Conservation (phyloP, 1,139 yeast genomes). For the Lizanozyma gosingica region DNA sequence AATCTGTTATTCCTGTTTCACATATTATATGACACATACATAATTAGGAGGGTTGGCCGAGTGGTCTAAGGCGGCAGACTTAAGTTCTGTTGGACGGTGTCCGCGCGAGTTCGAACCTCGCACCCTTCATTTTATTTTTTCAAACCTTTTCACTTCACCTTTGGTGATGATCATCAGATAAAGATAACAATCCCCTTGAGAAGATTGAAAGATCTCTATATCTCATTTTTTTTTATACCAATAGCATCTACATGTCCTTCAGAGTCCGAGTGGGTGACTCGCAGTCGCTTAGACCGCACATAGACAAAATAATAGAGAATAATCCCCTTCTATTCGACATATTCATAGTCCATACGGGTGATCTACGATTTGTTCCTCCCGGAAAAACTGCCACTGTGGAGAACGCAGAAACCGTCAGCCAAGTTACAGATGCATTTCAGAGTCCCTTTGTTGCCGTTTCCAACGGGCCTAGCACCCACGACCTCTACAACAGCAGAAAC, state of each 20-base stretch:
- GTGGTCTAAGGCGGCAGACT: conserved; percentile 27
- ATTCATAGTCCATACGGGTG: not conserved
- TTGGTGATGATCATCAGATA: too few relatives aligned
- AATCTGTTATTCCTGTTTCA: too few relatives aligned
- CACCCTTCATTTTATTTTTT: conserved; percentile 18
- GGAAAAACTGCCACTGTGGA: not conserved
- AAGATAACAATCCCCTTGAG: too few relatives aligned
- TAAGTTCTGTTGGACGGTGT: conserved; percentile 24
- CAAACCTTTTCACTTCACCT: not conserved
- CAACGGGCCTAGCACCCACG: not conserved
- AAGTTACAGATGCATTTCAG: not conserved
- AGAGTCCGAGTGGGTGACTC: not conserved
- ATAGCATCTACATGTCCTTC: not conserved
- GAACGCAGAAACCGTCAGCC: not conserved
- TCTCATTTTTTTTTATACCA: too few relatives aligned
- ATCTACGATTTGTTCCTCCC: not conserved
- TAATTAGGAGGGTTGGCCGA: conserved; percentile 26
- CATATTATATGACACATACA: too few relatives aligned
- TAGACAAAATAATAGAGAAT: not conserved
- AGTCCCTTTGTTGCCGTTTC: not conserved
- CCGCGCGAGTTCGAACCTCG: conserved; percentile 31
- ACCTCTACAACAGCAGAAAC: not conserved
- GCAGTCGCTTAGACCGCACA: not conserved
- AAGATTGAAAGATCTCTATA: too few relatives aligned
- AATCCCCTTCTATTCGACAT: not conserved